phyloP scores from a whole-genome alignment of 2,329 filamentous ascomycete genomes.

The Phoma sp. region DNA sequence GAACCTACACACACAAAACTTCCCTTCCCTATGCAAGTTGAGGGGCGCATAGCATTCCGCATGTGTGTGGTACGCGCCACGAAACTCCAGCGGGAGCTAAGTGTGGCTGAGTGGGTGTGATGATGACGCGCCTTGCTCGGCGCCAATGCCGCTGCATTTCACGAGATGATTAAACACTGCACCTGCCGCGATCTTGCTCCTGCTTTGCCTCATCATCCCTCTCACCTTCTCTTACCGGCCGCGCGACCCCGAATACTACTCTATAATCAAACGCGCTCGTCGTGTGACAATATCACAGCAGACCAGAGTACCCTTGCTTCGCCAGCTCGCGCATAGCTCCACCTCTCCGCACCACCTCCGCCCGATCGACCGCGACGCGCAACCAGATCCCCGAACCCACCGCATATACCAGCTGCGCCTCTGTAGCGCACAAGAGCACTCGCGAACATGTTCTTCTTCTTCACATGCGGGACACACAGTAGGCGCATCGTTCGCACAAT shows the following conservation, averaged over 20 bases:
- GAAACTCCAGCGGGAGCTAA: constrained; percentile 22
- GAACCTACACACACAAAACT: background rate
- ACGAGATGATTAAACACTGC: constrained; percentile 8
- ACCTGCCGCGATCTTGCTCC: constrained; percentile 6
- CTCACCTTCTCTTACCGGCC: background rate
- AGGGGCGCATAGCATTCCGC: background rate
- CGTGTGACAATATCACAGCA: constrained; percentile 7
- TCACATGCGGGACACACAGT: constrained; percentile 59
- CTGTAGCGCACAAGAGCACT: background rate
- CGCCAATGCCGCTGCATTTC: constrained; percentile 25
- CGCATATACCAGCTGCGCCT: background rate
- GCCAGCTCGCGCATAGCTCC: constrained; percentile 12
- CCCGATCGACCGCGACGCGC: constrained; percentile 5
- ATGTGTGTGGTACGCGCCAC: background rate
- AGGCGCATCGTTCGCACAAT: constrained; percentile 20
- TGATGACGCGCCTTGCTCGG: constrained; percentile 30
- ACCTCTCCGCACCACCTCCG: constrained; percentile 11
- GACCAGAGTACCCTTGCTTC: constrained; percentile 11
- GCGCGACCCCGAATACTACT: constrained; percentile 8
- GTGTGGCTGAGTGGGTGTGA: constrained; percentile 34
- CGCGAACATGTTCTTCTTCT: constrained; percentile 55
- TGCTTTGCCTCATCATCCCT: background rate
- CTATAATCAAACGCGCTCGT: constrained; percentile 17
- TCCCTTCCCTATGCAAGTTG: background rate
- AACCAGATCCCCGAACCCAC: background rate